Conservation (phyloP, 2,329 filamentous ascomycete species). For the Colletotrichum abscissum region DNA sequence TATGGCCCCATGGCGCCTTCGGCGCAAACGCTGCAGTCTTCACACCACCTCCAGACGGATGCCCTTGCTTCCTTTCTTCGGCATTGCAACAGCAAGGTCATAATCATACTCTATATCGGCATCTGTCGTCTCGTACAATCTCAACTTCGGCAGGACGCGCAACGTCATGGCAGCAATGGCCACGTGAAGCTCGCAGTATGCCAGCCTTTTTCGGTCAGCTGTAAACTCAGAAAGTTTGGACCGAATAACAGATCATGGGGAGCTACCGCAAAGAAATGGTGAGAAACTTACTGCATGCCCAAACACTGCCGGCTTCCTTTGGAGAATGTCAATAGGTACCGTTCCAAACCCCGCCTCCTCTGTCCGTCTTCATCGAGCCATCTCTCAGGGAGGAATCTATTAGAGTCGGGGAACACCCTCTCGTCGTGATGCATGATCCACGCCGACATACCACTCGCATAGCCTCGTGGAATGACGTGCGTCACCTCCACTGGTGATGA, state of each 20-base stretch:
- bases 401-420: slow-evolving; percentile 17
- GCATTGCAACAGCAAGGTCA: slow-evolving; percentile 39
- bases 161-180: background rate
- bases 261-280: slow-evolving; percentile 27
- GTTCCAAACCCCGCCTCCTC: slow-evolving; percentile 16
- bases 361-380: slow-evolving; percentile 36
- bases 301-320: slow-evolving; percentile 36
- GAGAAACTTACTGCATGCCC: slow-evolving; percentile 36
- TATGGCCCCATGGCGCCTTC: background rate
- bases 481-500: slow-evolving; percentile 7
- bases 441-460: slow-evolving; percentile 18
- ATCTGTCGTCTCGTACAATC: slow-evolving; percentile 41
- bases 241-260: background rate
- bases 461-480: slow-evolving; percentile 44
- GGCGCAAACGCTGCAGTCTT: background rate
- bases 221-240: background rate
- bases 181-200: slow-evolving; percentile 43
- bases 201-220: slow-evolving; percentile 39
- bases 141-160: slow-evolving; percentile 41
- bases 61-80: slow-evolving; percentile 26
- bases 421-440: slow-evolving; percentile 33
- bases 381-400: slow-evolving; percentile 36
- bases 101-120: slow-evolving; percentile 42
- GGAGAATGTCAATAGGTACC: slow-evolving; percentile 32
- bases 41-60: slow-evolving; percentile 11